These are phyloP conservation scores for Solanum hybrid DNA, from an alignment of 305 asterid genomes.

Conservation along the genomic window DNA sequence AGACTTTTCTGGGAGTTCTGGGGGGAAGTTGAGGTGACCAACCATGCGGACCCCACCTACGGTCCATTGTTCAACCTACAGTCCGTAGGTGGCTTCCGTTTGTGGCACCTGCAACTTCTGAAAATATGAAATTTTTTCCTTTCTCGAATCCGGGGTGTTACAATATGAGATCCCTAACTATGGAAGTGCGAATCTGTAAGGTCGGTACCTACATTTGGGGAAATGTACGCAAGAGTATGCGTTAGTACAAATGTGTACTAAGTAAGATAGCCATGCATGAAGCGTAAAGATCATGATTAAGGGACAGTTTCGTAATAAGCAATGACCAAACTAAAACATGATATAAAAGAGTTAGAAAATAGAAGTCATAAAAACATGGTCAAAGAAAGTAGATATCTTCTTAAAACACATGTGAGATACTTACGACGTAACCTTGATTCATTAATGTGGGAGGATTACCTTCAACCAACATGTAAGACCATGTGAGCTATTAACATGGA, in stretches of 20 bases:
- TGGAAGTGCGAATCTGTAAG: neutral
- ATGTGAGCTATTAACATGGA: neutral
- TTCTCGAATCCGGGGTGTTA: too few relatives aligned
- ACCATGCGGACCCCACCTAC: too few relatives aligned
- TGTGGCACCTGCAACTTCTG: too few relatives aligned
- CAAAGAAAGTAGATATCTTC: neutral
- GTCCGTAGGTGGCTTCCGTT: too few relatives aligned
- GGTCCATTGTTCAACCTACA: too few relatives aligned
- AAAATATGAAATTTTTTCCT: too few relatives aligned
- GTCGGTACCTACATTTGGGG: neutral
- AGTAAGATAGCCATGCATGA: neutral
- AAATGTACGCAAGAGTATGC: neutral
- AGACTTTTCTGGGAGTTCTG: too few relatives aligned
- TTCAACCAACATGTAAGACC: neutral
- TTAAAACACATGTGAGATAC: neutral
- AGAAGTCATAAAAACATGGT: neutral
- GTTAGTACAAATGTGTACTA: neutral
- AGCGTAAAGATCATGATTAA: neutral
- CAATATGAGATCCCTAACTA: neutral
- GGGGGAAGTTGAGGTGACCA: too few relatives aligned
- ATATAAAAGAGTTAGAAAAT: neutral
- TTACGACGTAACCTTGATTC: neutral
- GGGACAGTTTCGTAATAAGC: neutral
- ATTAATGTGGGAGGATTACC: neutral
- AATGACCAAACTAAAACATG: neutral